Evolutionary conservation across 2,329 filamentous ascomycete species (phyloP), one percentile per base, ranked within the genome.

Genomic region (Cercospora berteroae): DNA sequence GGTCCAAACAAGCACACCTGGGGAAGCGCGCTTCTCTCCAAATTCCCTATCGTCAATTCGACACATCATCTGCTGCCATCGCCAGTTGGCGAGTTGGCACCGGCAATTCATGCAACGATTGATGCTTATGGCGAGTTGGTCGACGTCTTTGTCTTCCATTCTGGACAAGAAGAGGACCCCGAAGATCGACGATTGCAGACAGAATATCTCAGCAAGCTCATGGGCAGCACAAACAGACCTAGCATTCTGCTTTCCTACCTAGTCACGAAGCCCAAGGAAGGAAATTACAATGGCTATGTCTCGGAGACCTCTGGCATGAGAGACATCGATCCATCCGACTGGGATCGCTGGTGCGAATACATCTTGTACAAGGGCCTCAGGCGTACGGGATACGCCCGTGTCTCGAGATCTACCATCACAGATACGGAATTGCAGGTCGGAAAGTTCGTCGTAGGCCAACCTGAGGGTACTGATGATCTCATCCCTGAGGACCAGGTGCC

Each of bases 1-100:
- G 95, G 95, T 1, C 95, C 95, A 6, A 97, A 99, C 86, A 99
- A 98, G 82, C 95, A 99, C 82, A 99, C 95, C 0, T 99, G 95
- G 95, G 95, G 95, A 61, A 88, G 90, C 9, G 95, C 94, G 23
- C 84, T 99, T 55, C 86, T 99, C 4, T 97, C 93, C 74, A 98
- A 98, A 77, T 99, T 98, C 83, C 95, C 95, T 3, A 99, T 99
- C 75, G 80, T 99, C 68, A 97, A 98, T 81, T 97, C 93, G 1
- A 97, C 94, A 23, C 95, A 99, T 78, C 95, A 99, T 75, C 87
- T 99, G 12, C 87, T 98, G 4, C 95, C 95, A 16, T 95, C 91
- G 13, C 95, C 95, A 0, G 94, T 96, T 1, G 95, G 95, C 67
- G 95, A 99, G 79, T 86, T 99, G 33, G 95, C 95, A 0, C 95